Conservation (phyloP, 148 eudicot species). For the Fagopyrum tataricum region DNA sequence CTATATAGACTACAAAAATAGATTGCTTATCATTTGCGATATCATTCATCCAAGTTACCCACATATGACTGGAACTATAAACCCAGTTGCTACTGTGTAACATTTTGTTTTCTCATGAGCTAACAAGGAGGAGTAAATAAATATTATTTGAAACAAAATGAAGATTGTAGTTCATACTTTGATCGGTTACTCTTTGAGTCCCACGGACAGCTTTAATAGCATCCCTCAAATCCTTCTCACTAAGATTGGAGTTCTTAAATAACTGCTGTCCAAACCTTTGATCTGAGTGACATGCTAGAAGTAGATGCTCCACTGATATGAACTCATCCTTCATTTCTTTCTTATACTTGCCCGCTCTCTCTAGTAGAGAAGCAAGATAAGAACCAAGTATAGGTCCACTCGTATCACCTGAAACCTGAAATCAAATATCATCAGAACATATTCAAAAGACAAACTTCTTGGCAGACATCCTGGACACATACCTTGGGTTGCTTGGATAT, state of each 20-base stretch:
- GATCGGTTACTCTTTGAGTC: slow-evolving; percentile 92
- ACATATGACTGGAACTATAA: no score
- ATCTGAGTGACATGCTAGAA: slow-evolving; percentile 71
- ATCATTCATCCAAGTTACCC: no score
- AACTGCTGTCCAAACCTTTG: slow-evolving; percentile 74
- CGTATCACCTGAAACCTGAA: slow-evolving; percentile 85
- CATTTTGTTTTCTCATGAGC: background rate
- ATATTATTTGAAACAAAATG: background rate
- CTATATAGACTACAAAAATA: no score
- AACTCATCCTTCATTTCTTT: slow-evolving; percentile 89
- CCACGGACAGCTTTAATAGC: slow-evolving; percentile 90
- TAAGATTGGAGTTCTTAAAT: slow-evolving; percentile 59
- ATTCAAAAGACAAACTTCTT: background rate
- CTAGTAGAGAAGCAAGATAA: slow-evolving; percentile 53
- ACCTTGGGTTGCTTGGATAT: slow-evolving; percentile 94
- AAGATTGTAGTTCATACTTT: slow-evolving; percentile 38
- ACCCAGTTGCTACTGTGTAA: background rate
- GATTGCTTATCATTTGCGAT: no score
- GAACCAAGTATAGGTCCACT: slow-evolving; percentile 72
- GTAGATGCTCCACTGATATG: slow-evolving; percentile 92
- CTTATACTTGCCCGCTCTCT: slow-evolving; percentile 69
- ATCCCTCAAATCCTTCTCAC: slow-evolving; percentile 76
- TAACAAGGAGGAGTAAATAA: background rate
- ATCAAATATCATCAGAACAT: slow-evolving; percentile 9
- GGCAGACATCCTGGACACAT: background rate